Evolutionary conservation across 371 early-diverging fungal species (phyloP).

Genomic region (Syncephalis plumigaleata): DNA sequence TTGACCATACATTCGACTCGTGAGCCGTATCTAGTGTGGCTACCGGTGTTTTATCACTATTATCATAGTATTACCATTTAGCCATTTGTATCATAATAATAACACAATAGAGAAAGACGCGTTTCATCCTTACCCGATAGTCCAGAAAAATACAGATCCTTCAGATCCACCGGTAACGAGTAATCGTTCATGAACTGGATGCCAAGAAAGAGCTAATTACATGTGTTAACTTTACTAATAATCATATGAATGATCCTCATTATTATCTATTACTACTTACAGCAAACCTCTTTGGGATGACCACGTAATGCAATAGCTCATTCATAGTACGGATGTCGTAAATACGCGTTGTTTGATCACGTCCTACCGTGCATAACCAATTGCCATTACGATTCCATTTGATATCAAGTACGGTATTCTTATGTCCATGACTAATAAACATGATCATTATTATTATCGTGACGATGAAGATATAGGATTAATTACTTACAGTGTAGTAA

Average conservation of each 20-base stretch:
- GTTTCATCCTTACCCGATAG: conserved; percentile 55
- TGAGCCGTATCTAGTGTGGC: conserved; percentile 82
- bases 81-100: not conserved
- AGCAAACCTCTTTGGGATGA: conserved; percentile 89
- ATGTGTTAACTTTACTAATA: too few relatives aligned
- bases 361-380: conserved; percentile 88
- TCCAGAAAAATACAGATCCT: conserved; percentile 89
- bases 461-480: not conserved
- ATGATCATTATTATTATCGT: conserved; percentile 2
- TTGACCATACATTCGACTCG: conserved; percentile 90
- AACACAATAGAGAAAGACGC: not conserved
- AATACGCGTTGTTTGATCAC: conserved; percentile 92
- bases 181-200: conserved; percentile 84
- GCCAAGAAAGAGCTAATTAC: conserved; percentile 72
- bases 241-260: too few relatives aligned
- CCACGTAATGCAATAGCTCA: conserved; percentile 84
- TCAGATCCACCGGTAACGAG: conserved; percentile 94
- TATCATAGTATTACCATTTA: not conserved
- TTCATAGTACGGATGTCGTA: conserved; percentile 95
- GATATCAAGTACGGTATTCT: conserved; percentile 85
- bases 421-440: conserved; percentile 77
- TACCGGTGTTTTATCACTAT: conserved; percentile 36
- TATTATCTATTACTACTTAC: conserved; percentile 22
- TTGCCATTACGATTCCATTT: conserved; percentile 97
- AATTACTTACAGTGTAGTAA: conserved; percentile 70